Conservation (phyloP, 2,329 filamentous ascomycete genomes). For the Cryphonectria parasitica region DNA sequence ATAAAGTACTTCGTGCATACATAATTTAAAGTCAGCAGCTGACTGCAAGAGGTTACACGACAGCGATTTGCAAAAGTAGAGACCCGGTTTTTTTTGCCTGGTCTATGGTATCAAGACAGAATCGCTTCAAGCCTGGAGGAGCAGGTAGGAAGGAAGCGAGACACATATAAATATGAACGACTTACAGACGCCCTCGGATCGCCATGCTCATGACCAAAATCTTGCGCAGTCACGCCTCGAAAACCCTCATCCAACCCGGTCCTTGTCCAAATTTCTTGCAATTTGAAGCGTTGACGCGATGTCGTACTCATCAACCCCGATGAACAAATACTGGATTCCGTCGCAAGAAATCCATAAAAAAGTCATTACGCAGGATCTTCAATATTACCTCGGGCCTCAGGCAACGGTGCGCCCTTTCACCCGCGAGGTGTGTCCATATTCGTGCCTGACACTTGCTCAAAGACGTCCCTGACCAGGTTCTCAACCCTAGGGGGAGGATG, state of each 20-base stretch:
- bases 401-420: constrained; percentile 62
- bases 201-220: background rate
- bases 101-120: background rate
- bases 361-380: constrained; percentile 62
- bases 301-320: constrained; percentile 39
- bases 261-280: background rate
- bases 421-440: constrained; percentile 50
- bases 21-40: too few species aligned
- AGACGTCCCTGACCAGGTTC: constrained; percentile 19
- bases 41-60: too few species aligned
- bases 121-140: background rate
- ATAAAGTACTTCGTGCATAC: background rate
- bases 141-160: too few species aligned
- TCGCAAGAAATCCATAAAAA: constrained; percentile 63
- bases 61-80: background rate
- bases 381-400: constrained; percentile 61
- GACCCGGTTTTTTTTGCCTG: background rate
- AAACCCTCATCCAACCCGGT: background rate
- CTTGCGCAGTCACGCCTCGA: background rate
- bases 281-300: constrained; percentile 4
- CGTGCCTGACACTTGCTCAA: constrained; percentile 31
- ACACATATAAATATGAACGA: constrained; percentile 11
- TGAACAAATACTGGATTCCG: constrained; percentile 66
- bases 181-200: background rate
- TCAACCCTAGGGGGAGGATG: constrained; percentile 58